Conservation (phyloP, 495 filamentous ascomycete genomes). For the Daldinia vernicosa region DNA sequence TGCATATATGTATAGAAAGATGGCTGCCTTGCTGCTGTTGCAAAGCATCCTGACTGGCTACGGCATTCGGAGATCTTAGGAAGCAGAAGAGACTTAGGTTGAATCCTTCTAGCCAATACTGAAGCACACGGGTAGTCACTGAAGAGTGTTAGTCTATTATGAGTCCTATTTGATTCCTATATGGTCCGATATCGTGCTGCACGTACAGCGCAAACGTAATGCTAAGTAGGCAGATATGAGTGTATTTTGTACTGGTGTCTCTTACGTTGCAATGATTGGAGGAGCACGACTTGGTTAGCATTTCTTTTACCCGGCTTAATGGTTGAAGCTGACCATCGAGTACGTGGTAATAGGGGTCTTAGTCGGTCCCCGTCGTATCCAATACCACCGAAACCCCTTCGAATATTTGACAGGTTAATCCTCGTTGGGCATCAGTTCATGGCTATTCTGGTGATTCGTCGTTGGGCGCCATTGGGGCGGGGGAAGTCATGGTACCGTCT, state of each 20-base stretch:
- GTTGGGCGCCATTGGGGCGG: conserved; percentile 38
- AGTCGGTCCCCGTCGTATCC: not conserved
- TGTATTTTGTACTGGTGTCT: conserved; percentile 17
- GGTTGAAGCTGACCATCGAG: conserved; percentile 24
- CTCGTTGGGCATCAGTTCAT: conserved; percentile 37
- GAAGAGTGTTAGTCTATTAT: conserved; percentile 12
- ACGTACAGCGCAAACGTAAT: conserved; percentile 32
- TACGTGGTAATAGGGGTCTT: conserved; percentile 14
- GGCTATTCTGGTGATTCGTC: conserved; percentile 26
- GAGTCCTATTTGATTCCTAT: conserved; percentile 25
- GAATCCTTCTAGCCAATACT: conserved; percentile 16
- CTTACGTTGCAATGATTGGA: conserved; percentile 29
- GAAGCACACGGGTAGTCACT: conserved; percentile 11
- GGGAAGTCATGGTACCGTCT: conserved; percentile 18
- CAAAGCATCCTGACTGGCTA: conserved; percentile 26
- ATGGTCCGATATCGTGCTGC: conserved; percentile 29
- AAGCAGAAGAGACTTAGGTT: conserved; percentile 17
- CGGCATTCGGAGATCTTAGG: conserved; percentile 41
- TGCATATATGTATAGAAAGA: conserved; percentile 35
- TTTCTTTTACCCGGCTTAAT: conserved; percentile 18
- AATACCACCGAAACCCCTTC: conserved; percentile 11
- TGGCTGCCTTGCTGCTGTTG: conserved; percentile 27
- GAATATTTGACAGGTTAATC: conserved; percentile 31
- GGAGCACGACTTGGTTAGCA: conserved; percentile 17
- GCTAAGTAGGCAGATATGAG: conserved; percentile 10